Evolutionary conservation across 164 flowering plant species (phyloP), one percentile per base, ranked within the genome.

Genomic region (Macadamia tetraphylla): DNA sequence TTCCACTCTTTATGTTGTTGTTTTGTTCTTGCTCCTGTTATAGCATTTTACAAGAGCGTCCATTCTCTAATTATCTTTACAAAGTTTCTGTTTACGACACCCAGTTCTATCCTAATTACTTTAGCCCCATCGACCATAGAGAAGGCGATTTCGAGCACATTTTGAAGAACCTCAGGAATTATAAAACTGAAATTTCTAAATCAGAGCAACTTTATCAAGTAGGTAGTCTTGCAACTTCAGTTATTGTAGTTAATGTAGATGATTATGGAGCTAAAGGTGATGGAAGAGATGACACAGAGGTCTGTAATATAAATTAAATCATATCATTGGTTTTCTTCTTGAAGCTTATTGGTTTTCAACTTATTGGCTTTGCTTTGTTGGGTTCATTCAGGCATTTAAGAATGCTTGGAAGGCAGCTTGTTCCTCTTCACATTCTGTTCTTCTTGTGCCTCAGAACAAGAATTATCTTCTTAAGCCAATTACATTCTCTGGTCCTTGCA

Each of bases 221-320:
- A 12, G 75, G 66, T 49, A 52, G 67, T 40, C 73, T 71, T 48
- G 30, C 51, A 32, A 18, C 67, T 63, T 68, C 74, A 12, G 44
- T n/a, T n/a, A 52, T 31, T 52, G 67, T 63, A 7, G 64, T 81
- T 62, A 80, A 58, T 73, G 87, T 88, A 2, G 60, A 75, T 30
- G 73, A 78, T 66, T 85, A 63, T 67, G 91, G 88, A 68, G 90
- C 89, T 68, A 82, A 77, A 74, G 94, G 83, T 61, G 85, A 84
- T 78, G 88, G 90, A 18, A 63, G 12, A 53, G 87, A 85, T 79
- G 91, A 81, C 62, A 75, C 85, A 2, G 40, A 84, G 88, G 89
- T 75, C 57, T 40, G 64, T 9, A 40, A 14, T 35, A 14, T 62
- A 9, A 29, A 29, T 18, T 52, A 17, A 11, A 9, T 53, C 5